Base-by-base conservation (phyloP, 768 basidiomycete genomes). In the Boletus subparvulus region DNA sequence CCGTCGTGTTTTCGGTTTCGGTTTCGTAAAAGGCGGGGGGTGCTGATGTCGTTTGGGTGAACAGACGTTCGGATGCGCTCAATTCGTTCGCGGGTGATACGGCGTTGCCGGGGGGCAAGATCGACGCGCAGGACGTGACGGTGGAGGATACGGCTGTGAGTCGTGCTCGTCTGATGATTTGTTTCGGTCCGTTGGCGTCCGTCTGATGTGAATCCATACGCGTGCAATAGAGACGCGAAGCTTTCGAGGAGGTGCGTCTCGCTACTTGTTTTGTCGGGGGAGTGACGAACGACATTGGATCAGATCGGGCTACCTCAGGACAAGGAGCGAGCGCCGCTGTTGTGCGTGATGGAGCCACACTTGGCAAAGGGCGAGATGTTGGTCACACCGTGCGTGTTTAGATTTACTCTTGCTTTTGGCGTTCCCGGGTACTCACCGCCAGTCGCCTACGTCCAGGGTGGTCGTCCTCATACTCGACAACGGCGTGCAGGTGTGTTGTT, bases 231-330 rank as follows among this genome's bases (percentile, higher is more conserved):
- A 75, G 94, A 52, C 80, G 93, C 42, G 93, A 95, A 74, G 92
- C 93, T 0, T 94, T 83, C 56, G 94, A 96, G 72, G 94, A 96
- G 83, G 94, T 92, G 53, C 8, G 69, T 55, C 13, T 17, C 19
- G 10, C 13, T 2, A 11, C 14, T 40, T 19, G 9, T 7, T 4
- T 45, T 37, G 4, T 0, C 3, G n/a, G 10, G 0, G 16, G 33
- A 6, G 32, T 40, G n/a, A 54, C 11, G 26, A 19, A 35, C 6
- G 17, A 35, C 0, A 13, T 17, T 12, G 45, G n/a, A 37, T 3
- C 67, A 95, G 93, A 87, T 95, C 43, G 93, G 93, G n/a, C 77
- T 96, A 9, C 87, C 92, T 1, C 75, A 72, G 30, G 90, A 94
- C 70, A 76, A 77, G 64, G 75, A 73, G 30, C 88, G 86, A 62